Percentiles rank a stretch among this genome's conserved stretches.
These are phyloP conservation scores for Hibiscus trionum DNA, from an alignment of 345 rosid species.

Conservation along the genomic window DNA sequence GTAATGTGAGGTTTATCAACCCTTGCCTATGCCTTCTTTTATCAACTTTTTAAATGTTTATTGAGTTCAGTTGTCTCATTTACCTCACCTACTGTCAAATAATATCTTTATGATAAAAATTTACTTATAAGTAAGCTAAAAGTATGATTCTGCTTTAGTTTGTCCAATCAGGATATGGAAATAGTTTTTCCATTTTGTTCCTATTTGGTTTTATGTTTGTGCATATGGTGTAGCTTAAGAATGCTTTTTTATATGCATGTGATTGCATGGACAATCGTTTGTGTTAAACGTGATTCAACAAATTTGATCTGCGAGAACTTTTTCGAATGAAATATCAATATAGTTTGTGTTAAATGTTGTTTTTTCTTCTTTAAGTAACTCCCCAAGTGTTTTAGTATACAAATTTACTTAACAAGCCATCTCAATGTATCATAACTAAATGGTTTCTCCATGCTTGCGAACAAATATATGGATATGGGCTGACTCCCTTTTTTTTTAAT, in stretches of 20 bases:
- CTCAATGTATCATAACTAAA: not conserved
- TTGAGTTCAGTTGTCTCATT: not conserved
- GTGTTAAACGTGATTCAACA: not conserved
- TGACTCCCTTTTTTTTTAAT: conserved; percentile 7
- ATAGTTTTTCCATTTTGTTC: not conserved
- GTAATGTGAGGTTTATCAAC: conserved; percentile 69
- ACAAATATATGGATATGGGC: not conserved
- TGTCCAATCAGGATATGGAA: not conserved
- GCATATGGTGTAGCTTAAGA: not conserved
- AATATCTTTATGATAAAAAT: no score
- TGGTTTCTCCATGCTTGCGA: not conserved
- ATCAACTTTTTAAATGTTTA: not conserved
- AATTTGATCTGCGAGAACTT: not conserved
- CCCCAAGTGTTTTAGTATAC: not conserved
- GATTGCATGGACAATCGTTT: not conserved
- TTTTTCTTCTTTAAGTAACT: not conserved
- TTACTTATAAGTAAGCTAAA: not conserved
- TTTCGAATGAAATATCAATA: not conserved
- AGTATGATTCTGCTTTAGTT: conserved; percentile 1
- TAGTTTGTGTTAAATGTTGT: not conserved
- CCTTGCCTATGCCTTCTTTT: conserved; percentile 9
- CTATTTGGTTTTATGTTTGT: not conserved
- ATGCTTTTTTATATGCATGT: not conserved
- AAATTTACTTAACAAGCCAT: not conserved
- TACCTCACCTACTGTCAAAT: not conserved